Base-by-base conservation (phyloP, 495 filamentous ascomycete species). In the Hypomontagnella monticulosa region DNA sequence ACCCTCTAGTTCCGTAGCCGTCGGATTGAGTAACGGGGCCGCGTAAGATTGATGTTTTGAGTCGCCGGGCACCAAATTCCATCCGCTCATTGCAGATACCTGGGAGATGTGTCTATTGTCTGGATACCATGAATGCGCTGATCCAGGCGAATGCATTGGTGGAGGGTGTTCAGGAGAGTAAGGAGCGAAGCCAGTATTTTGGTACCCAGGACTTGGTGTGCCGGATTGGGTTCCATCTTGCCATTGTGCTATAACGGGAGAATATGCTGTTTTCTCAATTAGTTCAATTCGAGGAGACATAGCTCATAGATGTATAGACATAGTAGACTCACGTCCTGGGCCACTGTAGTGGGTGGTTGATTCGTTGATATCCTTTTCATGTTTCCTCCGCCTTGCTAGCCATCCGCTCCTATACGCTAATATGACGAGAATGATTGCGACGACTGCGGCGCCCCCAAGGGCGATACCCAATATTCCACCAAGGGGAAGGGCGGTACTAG, bases 391-490 rank as follows among this genome's bases (percentile, higher is more conserved):
- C 16, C 48, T 61, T 47, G 58, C 59, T 11, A 69, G 18, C 66
- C 66, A 69, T 18, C 66, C 66, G 16, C 54, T 60, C 46, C 55
- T 56, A 12, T 69, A 69, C 1, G 66, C 60, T 12, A 64, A 0
- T 14, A 69, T 37, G 8, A 40, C 66, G n/a, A 69, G 50, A 12
- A 64, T 10, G 11, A 69, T 57, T 33, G 55, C 66, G 14, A 69
- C 37, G 19, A 69, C 23, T 1, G 60, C 66, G 9, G 66, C 56
- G 9, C 60, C 32, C 16, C 66, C 66, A 11, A 69, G 48, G 47
- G 60, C 55, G 41, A 69, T 69, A 10, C 66, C 66, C 1, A 69
- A 19, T 50, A 69, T 69, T 8, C 23, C 66, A 41, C 60, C 66
- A 1, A 64, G 49, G 8, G 66, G 37, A 40, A 69, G 46, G 4